These are phyloP conservation scores for Trichoderma lentiforme DNA, from an alignment of 2,329 filamentous ascomycete genomes.

Conservation along the genomic window DNA sequence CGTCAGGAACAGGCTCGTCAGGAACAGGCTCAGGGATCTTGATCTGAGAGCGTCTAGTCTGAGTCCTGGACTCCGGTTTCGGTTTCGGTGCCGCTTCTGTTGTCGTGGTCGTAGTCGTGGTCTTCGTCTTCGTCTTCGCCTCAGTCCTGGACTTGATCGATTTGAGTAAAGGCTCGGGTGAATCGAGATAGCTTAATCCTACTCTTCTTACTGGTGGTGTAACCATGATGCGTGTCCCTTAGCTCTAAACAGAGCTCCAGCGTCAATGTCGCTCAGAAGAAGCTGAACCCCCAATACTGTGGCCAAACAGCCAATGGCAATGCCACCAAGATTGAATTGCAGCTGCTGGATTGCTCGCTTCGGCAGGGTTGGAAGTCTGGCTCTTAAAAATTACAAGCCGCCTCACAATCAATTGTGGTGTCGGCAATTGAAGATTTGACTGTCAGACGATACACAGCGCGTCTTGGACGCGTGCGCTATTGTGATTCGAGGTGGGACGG, in stretches of 20 bases:
- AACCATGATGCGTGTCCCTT: not conserved
- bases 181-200: not conserved
- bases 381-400: not conserved
- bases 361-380: not conserved
- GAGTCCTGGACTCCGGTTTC: not conserved
- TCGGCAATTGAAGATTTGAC: not conserved
- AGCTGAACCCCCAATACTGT: not conserved
- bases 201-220: not conserved
- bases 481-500: not conserved
- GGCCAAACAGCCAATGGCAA: not conserved
- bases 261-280: not conserved
- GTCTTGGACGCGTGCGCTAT: constrained; percentile 8
- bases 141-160: not conserved
- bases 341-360: not conserved
- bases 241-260: not conserved
- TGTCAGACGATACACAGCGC: constrained; percentile 5
- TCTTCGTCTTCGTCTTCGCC: not conserved
- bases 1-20: not conserved
- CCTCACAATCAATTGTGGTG: not conserved
- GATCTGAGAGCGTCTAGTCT: not conserved
- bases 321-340: not conserved
- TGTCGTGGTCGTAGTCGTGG: not conserved
- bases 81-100: not conserved
- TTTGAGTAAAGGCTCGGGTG: not conserved
- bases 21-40: not conserved